A percentile compares a stretch with the other conserved stretches of the same genome.
These are phyloP conservation scores for Santalum album DNA, from an alignment of 164 flowering plant species.

Conservation along the genomic window DNA sequence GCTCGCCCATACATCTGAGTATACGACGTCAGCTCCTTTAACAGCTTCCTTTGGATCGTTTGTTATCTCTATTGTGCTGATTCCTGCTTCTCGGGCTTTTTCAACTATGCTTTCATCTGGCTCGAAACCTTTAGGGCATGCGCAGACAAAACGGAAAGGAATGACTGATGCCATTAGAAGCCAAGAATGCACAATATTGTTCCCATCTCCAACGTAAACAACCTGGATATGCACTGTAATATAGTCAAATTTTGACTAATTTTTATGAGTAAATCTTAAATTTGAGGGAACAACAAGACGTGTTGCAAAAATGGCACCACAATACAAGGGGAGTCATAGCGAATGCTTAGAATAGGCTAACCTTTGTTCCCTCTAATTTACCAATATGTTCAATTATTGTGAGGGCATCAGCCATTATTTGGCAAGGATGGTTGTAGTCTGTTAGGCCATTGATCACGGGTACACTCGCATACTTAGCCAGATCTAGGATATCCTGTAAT, in stretches of 20 bases:
- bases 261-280: too few species aligned
- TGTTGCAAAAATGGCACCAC: too few species aligned
- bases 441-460: slow-evolving; percentile 94
- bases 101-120: slow-evolving; percentile 75
- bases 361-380: slow-evolving; percentile 88
- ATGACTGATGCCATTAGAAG: slow-evolving; percentile 64
- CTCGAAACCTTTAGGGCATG: slow-evolving; percentile 90
- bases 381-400: slow-evolving; percentile 93
- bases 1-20: slow-evolving; percentile 99
- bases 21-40: slow-evolving; percentile 87
- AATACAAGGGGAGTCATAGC: background rate
- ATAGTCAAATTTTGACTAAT: slow-evolving; percentile 4
- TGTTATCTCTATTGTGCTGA: slow-evolving; percentile 83
- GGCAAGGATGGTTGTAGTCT: slow-evolving; percentile 95
- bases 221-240: slow-evolving; percentile 39
- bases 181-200: slow-evolving; percentile 96
- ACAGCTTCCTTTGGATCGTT: slow-evolving; percentile 92
- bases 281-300: too few species aligned
- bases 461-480: slow-evolving; percentile 74
- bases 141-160: slow-evolving; percentile 93
- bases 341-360: slow-evolving; percentile 10
- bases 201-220: slow-evolving; percentile 97
- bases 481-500: slow-evolving; percentile 83
- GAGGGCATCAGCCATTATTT: slow-evolving; percentile 99
- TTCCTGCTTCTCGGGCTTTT: slow-evolving; percentile 66